Evolutionary conservation across 805 yeast genomes (phyloP), one percentile per base, ranked within the genome.

Genomic region (Brettanomyces custersianus): DNA sequence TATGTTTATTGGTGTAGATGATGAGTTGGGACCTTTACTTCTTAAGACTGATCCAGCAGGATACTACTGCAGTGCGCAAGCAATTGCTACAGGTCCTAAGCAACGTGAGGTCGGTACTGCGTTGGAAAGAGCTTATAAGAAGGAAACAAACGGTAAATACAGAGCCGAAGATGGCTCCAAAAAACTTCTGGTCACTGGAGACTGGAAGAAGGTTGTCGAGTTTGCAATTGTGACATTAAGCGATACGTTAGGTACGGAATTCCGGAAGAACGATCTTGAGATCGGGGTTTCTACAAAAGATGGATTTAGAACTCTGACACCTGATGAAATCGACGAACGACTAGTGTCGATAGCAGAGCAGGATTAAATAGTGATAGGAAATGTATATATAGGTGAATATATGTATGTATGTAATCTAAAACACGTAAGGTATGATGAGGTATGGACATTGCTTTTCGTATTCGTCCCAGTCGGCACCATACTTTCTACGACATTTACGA

Each of bases 11-110:
- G 76, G 94, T 31, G 79, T 83, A 39, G 96, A 87, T 59, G 96
- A 86, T 54, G 94, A 80, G 60, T 59, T 66, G 36, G 98, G 97
- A 1, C 96, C 98, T 20, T 76, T 78, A 50, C 70, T 92, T 41
- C 87, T 74, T 66, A 92, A 90, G 66, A 79, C 92, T 46, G 98
- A 92, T 61, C 98, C 98, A 13, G 97, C 98, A 4, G 98, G 98
- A 6, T 90, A 90, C 62, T 92, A 67, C 55, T 79, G 84, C 37
- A 92, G 95, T 20, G 84, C 83, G 44, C 81, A 81, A 62, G 97
- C 97, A 3, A 80, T 87, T 21, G 78, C 96, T 8, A 83, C 96
- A 3, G 98, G 98, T 3, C 96, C 96, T 37, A 92, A 90, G 62
- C 96, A 88, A 65, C 96, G 88, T 59, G 97, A 92, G 62, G 85